Percentiles rank a stretch among this genome's conserved stretches.
Conservation (phyloP, 164 flowering plant genomes). For the Liquidambar formosana region DNA sequence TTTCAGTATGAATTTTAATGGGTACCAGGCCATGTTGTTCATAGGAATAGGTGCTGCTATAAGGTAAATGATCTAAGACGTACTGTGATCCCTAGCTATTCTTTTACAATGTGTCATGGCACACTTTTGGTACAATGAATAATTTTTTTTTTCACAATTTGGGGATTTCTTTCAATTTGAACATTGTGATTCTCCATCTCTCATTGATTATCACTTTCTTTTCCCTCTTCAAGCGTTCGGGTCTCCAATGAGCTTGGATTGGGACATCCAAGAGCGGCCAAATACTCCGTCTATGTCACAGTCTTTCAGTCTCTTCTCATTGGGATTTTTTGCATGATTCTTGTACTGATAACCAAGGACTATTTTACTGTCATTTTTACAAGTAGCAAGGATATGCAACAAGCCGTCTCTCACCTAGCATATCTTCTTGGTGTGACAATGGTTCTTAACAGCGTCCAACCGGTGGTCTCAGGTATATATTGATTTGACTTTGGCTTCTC, state of each 20-base stretch:
- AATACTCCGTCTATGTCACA: slow-evolving; percentile 50
- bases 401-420: slow-evolving; percentile 44
- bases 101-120: too few species aligned
- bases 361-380: slow-evolving; percentile 50
- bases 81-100: neutral
- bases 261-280: slow-evolving; percentile 52
- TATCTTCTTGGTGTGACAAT: slow-evolving; percentile 52
- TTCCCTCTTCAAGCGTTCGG: slow-evolving; percentile 40
- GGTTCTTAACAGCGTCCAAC: slow-evolving; percentile 25
- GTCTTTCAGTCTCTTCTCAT: slow-evolving; percentile 49
- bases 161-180: neutral
- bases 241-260: slow-evolving; percentile 69
- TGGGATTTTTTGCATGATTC: slow-evolving; percentile 46
- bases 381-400: slow-evolving; percentile 36
- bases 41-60: slow-evolving; percentile 10
- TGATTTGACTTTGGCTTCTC: neutral
- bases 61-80: slow-evolving; percentile 2
- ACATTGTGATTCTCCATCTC: neutral
- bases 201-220: neutral
- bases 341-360: slow-evolving; percentile 33
- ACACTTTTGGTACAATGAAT: too few species aligned
- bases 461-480: slow-evolving; percentile 7
- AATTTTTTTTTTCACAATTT: too few species aligned
- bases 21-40: slow-evolving; percentile 9
- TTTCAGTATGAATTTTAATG: slow-evolving; percentile 12